These are phyloP conservation scores for Phyllosticta citribraziliensis DNA, from an alignment of 2,329 filamentous ascomycete species.

Conservation along the genomic window DNA sequence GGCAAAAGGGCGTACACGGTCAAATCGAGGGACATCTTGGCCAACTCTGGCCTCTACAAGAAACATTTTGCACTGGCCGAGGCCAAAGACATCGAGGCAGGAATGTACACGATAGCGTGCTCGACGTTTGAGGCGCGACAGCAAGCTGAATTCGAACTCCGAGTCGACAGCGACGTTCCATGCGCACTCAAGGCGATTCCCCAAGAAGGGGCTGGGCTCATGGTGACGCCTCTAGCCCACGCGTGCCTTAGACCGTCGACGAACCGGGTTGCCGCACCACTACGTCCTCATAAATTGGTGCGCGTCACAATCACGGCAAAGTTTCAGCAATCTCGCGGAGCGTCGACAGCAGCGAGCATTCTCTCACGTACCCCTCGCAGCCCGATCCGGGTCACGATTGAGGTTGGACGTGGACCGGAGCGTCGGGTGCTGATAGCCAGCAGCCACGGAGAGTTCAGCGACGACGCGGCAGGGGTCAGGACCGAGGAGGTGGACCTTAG, in stretches of 20 bases:
- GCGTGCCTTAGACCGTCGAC: constrained; percentile 41
- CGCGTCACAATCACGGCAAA: constrained; percentile 49
- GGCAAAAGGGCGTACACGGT: constrained; percentile 63
- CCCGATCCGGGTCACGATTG: constrained; percentile 60
- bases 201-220: constrained; percentile 63
- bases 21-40: constrained; percentile 65
- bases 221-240: constrained; percentile 51
- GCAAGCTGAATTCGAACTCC: constrained; percentile 62
- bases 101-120: constrained; percentile 77
- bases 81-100: constrained; percentile 50
- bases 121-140: constrained; percentile 83
- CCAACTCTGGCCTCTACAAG: constrained; percentile 81
- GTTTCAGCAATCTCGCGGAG: constrained; percentile 21
- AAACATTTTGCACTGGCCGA: constrained; percentile 66
- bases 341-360: not conserved
- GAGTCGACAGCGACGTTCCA: constrained; percentile 55
- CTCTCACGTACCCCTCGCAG: constrained; percentile 25
- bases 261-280: constrained; percentile 44
- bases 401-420: constrained; percentile 62
- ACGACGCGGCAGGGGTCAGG: constrained; percentile 54
- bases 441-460: constrained; percentile 63
- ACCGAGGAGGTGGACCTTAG: constrained; percentile 67
- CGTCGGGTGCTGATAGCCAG: constrained; percentile 56
- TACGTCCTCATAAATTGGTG: constrained; percentile 47
- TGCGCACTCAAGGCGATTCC: constrained; percentile 53